Evolutionary conservation across 148 eudicot genomes (phyloP).

Genomic region (Silene uniflora): DNA sequence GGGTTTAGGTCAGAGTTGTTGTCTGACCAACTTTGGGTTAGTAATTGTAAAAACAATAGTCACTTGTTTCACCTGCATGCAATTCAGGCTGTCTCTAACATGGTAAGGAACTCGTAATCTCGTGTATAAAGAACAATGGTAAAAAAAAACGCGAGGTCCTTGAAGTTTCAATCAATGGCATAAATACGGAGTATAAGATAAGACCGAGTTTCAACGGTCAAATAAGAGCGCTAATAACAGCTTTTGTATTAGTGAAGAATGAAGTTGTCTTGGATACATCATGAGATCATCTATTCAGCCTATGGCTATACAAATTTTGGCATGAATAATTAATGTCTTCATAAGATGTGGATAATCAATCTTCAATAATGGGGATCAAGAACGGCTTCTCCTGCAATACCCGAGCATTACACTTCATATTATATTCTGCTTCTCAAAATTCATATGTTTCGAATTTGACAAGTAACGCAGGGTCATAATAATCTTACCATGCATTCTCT

Average conservation of each 20-base stretch:
- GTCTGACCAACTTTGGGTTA: no score
- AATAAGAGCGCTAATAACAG: neutral
- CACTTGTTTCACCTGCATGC: no score
- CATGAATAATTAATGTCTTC: conserved; percentile 12
- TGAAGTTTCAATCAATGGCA: conserved; percentile 21
- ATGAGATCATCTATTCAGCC: conserved; percentile 12
- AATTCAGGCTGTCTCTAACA: no score
- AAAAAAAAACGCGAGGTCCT: no score
- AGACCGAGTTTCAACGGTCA: no score
- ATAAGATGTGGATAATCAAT: conserved; percentile 2
- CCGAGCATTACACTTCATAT: neutral
- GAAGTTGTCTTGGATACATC: conserved; percentile 19
- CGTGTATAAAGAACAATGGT: no score
- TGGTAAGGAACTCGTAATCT: no score
- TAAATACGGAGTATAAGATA: conserved; percentile 23
- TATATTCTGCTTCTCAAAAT: neutral
- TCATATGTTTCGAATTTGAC: no score
- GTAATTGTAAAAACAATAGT: no score
- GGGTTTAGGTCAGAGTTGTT: no score
- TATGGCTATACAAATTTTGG: conserved; percentile 23
- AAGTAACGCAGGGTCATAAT: neutral
- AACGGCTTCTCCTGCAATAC: conserved; percentile 80
- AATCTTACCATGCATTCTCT: conserved; percentile 88
- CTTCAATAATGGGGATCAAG: conserved; percentile 39
- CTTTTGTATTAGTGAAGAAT: conserved; percentile 21